A percentile compares a stretch with the other conserved stretches of the same genome.
Conservation (phyloP, 495 filamentous ascomycete species). For the Neurospora pannonica region DNA sequence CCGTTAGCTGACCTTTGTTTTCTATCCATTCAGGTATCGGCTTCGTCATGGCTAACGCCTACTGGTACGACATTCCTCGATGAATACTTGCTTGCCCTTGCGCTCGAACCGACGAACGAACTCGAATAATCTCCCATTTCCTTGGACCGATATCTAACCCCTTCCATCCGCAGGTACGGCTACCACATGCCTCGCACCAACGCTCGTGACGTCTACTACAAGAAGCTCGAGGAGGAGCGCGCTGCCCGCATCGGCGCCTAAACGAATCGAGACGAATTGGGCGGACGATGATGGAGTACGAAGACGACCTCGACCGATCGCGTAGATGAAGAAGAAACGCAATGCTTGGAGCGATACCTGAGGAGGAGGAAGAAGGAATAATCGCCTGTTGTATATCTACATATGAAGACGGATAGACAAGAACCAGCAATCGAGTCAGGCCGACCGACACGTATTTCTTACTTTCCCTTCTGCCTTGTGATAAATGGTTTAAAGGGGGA, state of each 20-base stretch:
- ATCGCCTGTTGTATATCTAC: constrained; percentile 4
- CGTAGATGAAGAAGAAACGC: not conserved
- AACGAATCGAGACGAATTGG: not conserved
- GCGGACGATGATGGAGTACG: not conserved
- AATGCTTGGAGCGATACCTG: not conserved
- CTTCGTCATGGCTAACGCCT: constrained; percentile 32
- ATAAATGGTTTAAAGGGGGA: not conserved
- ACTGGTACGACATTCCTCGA: constrained; percentile 31
- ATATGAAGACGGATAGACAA: constrained; percentile 17
- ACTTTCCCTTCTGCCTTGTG: not conserved
- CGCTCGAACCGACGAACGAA: not conserved
- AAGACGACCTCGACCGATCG: not conserved
- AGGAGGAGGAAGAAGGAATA: not conserved
- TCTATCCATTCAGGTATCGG: constrained; percentile 25
- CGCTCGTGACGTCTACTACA: constrained; percentile 39
- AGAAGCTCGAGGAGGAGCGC: constrained; percentile 37
- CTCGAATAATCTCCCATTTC: not conserved
- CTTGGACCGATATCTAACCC: constrained; percentile 12
- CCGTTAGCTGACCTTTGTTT: constrained; percentile 5
- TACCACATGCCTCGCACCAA: constrained; percentile 43
- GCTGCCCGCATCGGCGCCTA: constrained; percentile 21
- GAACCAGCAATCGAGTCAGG: constrained; percentile 10
- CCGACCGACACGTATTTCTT: not conserved
- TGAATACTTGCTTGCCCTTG: constrained; percentile 3
- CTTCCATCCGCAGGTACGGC: constrained; percentile 32